These are phyloP conservation scores for Colletotrichum gloeosporioides DNA, from an alignment of 2,329 filamentous ascomycete genomes.

Conservation along the genomic window DNA sequence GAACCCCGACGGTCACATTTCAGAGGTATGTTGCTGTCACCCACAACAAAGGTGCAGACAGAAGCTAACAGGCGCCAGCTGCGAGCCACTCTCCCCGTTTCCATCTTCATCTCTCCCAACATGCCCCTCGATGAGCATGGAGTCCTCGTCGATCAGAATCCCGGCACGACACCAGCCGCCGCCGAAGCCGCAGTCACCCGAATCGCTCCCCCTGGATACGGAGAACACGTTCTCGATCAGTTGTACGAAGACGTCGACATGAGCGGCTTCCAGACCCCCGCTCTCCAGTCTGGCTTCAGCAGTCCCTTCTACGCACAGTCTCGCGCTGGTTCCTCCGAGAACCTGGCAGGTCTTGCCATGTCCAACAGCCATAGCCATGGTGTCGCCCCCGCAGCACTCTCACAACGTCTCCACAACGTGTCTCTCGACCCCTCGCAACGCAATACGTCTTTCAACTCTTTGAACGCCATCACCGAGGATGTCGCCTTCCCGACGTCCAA, in stretches of 20 bases:
- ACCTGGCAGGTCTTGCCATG: constrained; percentile 65
- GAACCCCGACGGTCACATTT: constrained; percentile 94
- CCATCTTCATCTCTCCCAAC: constrained; percentile 95
- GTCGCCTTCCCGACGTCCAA: constrained; percentile 46
- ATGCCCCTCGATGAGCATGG: constrained; percentile 89
- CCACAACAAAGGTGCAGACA: background rate
- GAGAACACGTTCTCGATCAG: constrained; percentile 86
- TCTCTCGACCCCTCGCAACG: constrained; percentile 54
- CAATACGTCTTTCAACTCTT: constrained; percentile 51
- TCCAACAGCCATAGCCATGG: constrained; percentile 40
- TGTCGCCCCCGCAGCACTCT: constrained; percentile 61
- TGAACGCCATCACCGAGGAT: constrained; percentile 48
- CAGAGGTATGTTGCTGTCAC: constrained; percentile 66
- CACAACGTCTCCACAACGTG: constrained; percentile 73
- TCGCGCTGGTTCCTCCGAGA: constrained; percentile 80
- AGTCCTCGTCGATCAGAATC: constrained; percentile 71
- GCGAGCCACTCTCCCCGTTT: constrained; percentile 87
- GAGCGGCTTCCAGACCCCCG: constrained; percentile 81
- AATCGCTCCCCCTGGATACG: constrained; percentile 90
- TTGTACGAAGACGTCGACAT: constrained; percentile 88
- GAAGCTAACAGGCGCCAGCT: constrained; percentile 54
- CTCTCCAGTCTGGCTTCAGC: constrained; percentile 72
- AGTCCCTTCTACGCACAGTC: constrained; percentile 79
- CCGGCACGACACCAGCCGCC: constrained; percentile 49
- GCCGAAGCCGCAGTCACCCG: constrained; percentile 62